Percentiles rank a stretch among this genome's conserved stretches.
Conservation (phyloP, 345 rosid species). For the Moringa oleifera region DNA sequence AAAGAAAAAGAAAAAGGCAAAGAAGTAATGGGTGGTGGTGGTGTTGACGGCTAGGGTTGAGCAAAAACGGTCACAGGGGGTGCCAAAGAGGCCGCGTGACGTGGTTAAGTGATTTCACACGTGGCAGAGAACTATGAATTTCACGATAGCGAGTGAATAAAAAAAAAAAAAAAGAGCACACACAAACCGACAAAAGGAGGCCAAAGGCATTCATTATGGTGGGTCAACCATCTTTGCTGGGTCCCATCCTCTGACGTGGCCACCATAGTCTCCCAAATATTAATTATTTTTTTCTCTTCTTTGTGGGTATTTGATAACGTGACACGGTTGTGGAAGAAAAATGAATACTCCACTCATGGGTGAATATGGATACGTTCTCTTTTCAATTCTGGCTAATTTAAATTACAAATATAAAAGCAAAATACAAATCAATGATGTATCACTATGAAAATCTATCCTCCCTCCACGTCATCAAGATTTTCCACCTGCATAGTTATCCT, state of each 20-base stretch:
- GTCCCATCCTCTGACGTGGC: conserved; percentile 47
- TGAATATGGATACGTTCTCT: conserved; percentile 1
- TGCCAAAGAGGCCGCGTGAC: conserved; percentile 24
- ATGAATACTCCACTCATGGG: conserved; percentile 14
- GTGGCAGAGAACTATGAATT: conserved; percentile 24
- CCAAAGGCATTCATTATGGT: conserved; percentile 24
- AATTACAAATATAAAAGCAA: no score
- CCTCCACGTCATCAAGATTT: conserved; percentile 16
- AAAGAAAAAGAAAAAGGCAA: no score
- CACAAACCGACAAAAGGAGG: conserved; percentile 21
- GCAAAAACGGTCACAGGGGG: background rate
- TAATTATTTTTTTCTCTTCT: conserved; percentile 1
- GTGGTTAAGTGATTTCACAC: conserved; percentile 11
- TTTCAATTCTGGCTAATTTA: background rate
- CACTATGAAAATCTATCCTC: background rate
- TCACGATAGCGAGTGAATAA: conserved; percentile 15
- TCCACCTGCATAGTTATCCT: conserved; percentile 3
- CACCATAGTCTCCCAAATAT: conserved; percentile 16
- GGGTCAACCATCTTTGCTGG: conserved; percentile 19
- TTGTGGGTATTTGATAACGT: conserved; percentile 8
- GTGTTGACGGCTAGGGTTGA: conserved; percentile 44
- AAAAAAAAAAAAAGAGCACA: no score
- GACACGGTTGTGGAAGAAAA: conserved; percentile 2
- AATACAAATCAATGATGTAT: no score
- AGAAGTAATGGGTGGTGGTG: background rate